Base-by-base conservation (phyloP, 805 yeast genomes). In the Saturnispora diversa region DNA sequence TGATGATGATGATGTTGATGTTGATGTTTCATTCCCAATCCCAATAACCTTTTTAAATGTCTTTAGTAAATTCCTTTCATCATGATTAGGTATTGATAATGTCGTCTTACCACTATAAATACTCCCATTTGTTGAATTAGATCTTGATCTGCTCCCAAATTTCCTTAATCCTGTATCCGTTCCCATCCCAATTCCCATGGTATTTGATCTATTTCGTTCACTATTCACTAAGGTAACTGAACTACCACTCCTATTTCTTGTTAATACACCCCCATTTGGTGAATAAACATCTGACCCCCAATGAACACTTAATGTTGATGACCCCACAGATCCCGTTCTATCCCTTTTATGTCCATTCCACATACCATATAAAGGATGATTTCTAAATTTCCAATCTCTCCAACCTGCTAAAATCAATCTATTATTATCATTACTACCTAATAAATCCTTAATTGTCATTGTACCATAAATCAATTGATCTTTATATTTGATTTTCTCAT, bases 361-460 rank as follows among this genome's bases (percentile, higher is more conserved):
- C 37, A 39, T 38, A 1, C 62, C 59, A 53, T 80, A 80, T 26
- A 83, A 56, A 1, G 90, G 84, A 58, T 81, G 87, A 38, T 72
- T 73, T 46, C 84, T 70, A 52, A 71, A 80, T 52, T 84, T 81
- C 94, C 95, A 86, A 57, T 86, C 95, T 55, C 95, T 70, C 96
- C 96, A 86, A 8, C 90, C 81, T 0, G 95, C 95, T 37, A 72
- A 60, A 2, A 78, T 71, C 31, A 48, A 45, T 15, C 47, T 43
- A 10, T 51, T 47, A 17, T 45, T 46, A 26, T 40, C 39, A 21
- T 23, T 23, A 4, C 17, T 15, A 2, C 12, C 24, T n/a, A 45
- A 21, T 12, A 45, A 12, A 8, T 44, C 47, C 8, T 16, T 35
- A 7, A 35, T 36, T n/a, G 44, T 37, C 23, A 37, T 40, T 8